Conservation (phyloP, 176 grass and related monocot species). For the Lolium rigidum region DNA sequence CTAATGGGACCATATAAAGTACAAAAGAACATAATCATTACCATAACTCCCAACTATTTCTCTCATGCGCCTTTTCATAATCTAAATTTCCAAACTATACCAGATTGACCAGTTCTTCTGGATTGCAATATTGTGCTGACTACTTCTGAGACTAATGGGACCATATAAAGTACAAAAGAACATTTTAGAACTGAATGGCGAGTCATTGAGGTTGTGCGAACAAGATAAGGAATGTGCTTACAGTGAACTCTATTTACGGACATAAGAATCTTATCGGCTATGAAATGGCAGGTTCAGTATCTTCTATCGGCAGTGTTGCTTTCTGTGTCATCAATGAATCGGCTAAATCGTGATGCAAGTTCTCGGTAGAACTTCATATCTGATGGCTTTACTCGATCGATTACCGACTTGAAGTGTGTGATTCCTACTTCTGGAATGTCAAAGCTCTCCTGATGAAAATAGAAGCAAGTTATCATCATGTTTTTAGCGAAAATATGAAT, state of each 20-base stretch:
- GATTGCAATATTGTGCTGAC: too few species aligned
- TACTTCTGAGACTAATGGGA: too few species aligned
- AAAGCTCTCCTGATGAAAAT: conserved; percentile 58
- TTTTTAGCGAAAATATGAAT: not conserved
- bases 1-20: too few species aligned
- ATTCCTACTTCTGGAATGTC: conserved; percentile 59
- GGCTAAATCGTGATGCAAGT: conserved; percentile 64
- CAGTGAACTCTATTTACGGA: conserved; percentile 3
- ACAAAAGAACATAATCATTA: too few species aligned
- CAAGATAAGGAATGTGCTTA: too few species aligned
- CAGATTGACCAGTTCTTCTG: too few species aligned
- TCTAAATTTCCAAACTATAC: too few species aligned
- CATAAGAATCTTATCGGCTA: not conserved
- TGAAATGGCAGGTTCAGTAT: not conserved
- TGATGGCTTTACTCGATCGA: conserved; percentile 53
- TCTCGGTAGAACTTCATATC: conserved; percentile 77
- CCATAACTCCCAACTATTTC: too few species aligned
- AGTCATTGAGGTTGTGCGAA: too few species aligned
- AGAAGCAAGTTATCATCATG: conserved; percentile 26
- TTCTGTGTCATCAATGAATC: conserved; percentile 49
- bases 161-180: too few species aligned
- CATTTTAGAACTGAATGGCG: too few species aligned
- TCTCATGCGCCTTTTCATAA: too few species aligned
- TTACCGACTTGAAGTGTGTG: conserved; percentile 68
- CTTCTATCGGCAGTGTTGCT: conserved; percentile 28